These are phyloP conservation scores for Saccharomycopsis sp. DNA, from an alignment of 805 yeast genomes.

Conservation along the genomic window DNA sequence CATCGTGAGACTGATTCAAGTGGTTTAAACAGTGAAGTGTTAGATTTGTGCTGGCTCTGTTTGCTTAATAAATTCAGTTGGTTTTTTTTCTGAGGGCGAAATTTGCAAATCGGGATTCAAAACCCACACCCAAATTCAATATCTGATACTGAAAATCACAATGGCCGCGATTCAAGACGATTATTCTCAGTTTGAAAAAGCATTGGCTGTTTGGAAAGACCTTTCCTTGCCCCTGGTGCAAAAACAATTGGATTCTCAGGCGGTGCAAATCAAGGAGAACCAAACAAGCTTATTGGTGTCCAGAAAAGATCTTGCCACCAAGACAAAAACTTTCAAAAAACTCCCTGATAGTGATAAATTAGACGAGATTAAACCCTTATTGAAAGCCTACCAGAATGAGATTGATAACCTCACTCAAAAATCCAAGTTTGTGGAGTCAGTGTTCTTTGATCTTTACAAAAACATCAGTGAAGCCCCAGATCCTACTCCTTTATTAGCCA, in stretches of 20 bases:
- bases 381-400: constrained; percentile 75
- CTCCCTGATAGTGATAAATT: constrained; percentile 59
- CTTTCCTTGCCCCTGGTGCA: constrained; percentile 66
- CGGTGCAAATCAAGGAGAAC: constrained; percentile 56
- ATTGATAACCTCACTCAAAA: constrained; percentile 75
- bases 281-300: constrained; percentile 59
- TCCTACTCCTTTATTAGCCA: constrained; percentile 72
- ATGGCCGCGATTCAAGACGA: too few relatives aligned
- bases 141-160: too few relatives aligned
- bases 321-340: constrained; percentile 80
- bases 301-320: constrained; percentile 67
- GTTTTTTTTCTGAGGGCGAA: too few relatives aligned
- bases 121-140: too few relatives aligned
- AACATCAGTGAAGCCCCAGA: constrained; percentile 85
- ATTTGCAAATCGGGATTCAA: too few relatives aligned
- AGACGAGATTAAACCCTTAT: constrained; percentile 49
- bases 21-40: too few relatives aligned
- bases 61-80: too few relatives aligned
- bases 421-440: constrained; percentile 61
- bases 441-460: constrained; percentile 66
- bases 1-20: too few relatives aligned
- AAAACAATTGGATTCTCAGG: constrained; percentile 61
- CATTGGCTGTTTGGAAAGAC: constrained; percentile 65
- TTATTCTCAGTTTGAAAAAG: constrained; percentile 33
- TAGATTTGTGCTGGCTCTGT: too few relatives aligned